A percentile compares a stretch with the other conserved stretches of the same genome.
Evolutionary conservation across 805 yeast species (phyloP).

Genomic region (Wickerhamiella cacticola): DNA sequence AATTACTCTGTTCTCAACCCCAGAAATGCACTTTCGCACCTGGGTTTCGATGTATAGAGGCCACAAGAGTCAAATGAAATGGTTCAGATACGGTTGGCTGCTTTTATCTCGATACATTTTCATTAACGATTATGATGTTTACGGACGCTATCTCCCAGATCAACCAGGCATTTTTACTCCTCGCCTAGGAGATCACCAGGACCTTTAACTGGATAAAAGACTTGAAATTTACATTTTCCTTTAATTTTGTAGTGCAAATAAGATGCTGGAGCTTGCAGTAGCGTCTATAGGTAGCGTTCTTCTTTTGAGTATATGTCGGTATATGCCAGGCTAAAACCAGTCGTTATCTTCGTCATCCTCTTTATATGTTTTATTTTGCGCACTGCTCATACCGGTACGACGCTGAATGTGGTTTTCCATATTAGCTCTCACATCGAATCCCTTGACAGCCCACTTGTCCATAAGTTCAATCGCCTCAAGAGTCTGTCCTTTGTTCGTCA

Average conservation of each 20-base stretch:
- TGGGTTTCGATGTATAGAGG: conserved; percentile 69
- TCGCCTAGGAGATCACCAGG: conserved; percentile 10
- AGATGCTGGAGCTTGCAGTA: too few species aligned
- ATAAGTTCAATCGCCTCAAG: conserved; percentile 19
- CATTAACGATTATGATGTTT: conserved; percentile 41
- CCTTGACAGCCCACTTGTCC: conserved; percentile 17
- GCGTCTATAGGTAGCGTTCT: too few species aligned
- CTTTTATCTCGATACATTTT: conserved; percentile 62
- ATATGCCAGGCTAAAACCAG: not conserved
- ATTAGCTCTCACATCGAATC: conserved; percentile 18
- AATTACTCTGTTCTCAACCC: conserved; percentile 19
- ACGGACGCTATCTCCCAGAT: not conserved
- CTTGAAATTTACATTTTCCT: not conserved
- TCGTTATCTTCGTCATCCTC: conserved; percentile 24
- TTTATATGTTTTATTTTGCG: conserved; percentile 19
- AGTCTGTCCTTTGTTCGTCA: conserved; percentile 19
- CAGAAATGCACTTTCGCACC: conserved; percentile 2
- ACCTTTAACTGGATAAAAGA: not conserved
- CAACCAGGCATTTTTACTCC: conserved; percentile 13
- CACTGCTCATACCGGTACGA: conserved; percentile 15
- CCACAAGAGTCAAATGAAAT: conserved; percentile 83
- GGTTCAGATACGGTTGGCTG: conserved; percentile 91
- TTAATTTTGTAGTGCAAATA: not conserved
- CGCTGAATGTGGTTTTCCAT: conserved; percentile 16
- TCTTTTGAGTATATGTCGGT: not conserved